Conservation (phyloP, 2,329 filamentous ascomycete species). For the Cordyceps cateniannulata region DNA sequence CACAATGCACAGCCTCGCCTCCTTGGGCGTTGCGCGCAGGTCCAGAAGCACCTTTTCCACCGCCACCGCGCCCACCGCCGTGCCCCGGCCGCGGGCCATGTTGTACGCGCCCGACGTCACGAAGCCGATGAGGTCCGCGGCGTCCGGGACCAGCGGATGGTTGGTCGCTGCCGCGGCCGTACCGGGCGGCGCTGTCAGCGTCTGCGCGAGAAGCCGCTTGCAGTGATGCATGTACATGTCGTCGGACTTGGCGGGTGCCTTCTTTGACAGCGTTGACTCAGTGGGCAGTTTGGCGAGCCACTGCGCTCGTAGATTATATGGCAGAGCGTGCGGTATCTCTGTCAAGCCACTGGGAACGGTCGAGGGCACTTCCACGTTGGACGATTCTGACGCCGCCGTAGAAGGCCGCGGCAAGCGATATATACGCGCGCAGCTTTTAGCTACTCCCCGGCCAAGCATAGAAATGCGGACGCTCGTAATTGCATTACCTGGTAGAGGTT, state of each 20-base stretch:
- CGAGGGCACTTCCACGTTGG: slow-evolving; percentile 40
- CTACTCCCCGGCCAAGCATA: slow-evolving; percentile 64
- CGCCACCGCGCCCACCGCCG: slow-evolving; percentile 66
- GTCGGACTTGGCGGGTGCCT: slow-evolving; percentile 11
- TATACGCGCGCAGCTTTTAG: slow-evolving; percentile 66
- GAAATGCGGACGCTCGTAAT: slow-evolving; percentile 60
- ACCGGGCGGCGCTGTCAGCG: slow-evolving; percentile 35
- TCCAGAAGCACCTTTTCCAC: slow-evolving; percentile 47
- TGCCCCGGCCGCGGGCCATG: slow-evolving; percentile 66
- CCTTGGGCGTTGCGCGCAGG: slow-evolving; percentile 27
- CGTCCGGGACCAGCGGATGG: slow-evolving; percentile 66
- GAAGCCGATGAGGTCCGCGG: slow-evolving; percentile 78
- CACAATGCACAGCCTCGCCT: slow-evolving; percentile 65
- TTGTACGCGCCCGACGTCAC: slow-evolving; percentile 83
- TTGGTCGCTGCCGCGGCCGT: slow-evolving; percentile 34
- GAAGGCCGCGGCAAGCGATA: slow-evolving; percentile 63
- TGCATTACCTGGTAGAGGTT: slow-evolving; percentile 28
- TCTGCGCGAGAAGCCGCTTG: slow-evolving; percentile 40
- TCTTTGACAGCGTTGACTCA: not conserved
- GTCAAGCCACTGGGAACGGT: slow-evolving; percentile 27
- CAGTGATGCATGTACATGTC: slow-evolving; percentile 29
- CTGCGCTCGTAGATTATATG: slow-evolving; percentile 50
- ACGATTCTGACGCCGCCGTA: slow-evolving; percentile 18
- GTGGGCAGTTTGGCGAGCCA: slow-evolving; percentile 60
- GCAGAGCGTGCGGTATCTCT: slow-evolving; percentile 24